Evolutionary conservation across 768 basidiomycete species (phyloP).

Genomic region (Rhodotorula sphaerocarpa): DNA sequence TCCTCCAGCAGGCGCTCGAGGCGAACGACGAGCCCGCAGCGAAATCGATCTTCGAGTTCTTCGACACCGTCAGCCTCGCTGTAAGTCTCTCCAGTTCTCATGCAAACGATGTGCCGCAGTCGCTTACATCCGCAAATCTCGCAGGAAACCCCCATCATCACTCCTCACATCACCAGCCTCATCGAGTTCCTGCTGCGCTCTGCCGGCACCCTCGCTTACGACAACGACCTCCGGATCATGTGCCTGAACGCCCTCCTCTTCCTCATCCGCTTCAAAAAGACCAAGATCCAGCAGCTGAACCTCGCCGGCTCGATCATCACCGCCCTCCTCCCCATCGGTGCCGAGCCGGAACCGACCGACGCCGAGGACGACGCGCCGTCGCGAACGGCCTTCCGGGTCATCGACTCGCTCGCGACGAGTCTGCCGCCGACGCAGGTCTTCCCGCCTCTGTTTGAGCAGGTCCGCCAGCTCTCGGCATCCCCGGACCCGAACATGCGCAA

Average conservation of each 20-base stretch:
- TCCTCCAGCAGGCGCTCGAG: conserved; percentile 75
- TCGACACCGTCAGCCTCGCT: conserved; percentile 89
- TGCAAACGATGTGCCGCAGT: too few relatives aligned
- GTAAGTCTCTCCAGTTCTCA: conserved; percentile 47
- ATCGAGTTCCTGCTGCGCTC: conserved; percentile 78
- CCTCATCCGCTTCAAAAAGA: conserved; percentile 98
- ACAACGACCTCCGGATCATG: conserved; percentile 73
- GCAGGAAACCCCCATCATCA: conserved; percentile 86
- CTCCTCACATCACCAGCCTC: conserved; percentile 76
- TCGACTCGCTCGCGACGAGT: conserved; percentile 83
- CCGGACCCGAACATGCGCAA: conserved; percentile 70
- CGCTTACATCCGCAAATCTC: not conserved
- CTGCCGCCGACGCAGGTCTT: conserved; percentile 93
- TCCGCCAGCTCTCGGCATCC: conserved; percentile 76
- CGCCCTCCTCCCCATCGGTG: conserved; percentile 85
- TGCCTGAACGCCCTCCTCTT: conserved; percentile 88
- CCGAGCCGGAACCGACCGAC: conserved; percentile 88
- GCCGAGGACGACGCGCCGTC: conserved; percentile 58
- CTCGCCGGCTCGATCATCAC: conserved; percentile 78
- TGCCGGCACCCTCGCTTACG: conserved; percentile 67
- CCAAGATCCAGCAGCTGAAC: conserved; percentile 76
- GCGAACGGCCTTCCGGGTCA: conserved; percentile 84
- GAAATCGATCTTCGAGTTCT: conserved; percentile 84
- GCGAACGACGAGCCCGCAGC: conserved; percentile 69
- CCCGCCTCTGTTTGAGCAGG: conserved; percentile 73